These are phyloP conservation scores for Pseudopyrenochaeta lycopersici DNA, from an alignment of 2,329 filamentous ascomycete genomes.

Conservation along the genomic window DNA sequence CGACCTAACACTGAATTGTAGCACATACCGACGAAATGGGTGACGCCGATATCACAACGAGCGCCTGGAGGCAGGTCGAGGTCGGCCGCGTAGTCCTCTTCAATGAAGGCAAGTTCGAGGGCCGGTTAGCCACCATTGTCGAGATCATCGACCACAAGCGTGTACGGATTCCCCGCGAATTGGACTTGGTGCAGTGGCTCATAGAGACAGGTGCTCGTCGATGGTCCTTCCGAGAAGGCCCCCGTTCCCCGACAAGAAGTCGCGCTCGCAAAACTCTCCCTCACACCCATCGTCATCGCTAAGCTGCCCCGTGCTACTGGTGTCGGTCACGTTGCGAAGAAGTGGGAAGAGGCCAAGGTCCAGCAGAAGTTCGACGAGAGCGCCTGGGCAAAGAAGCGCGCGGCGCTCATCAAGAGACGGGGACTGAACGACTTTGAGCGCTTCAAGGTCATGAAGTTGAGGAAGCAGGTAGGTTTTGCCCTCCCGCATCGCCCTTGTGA, in stretches of 20 bases:
- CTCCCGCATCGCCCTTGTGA: not conserved
- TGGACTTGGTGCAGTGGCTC: slow-evolving; percentile 34
- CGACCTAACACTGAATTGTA: slow-evolving; percentile 38
- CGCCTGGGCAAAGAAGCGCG: slow-evolving; percentile 93
- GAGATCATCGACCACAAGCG: slow-evolving; percentile 99
- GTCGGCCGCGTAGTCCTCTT: slow-evolving; percentile 97
- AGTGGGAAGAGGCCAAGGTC: slow-evolving; percentile 91
- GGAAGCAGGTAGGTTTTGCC: slow-evolving; percentile 85
- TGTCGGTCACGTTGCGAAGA: slow-evolving; percentile 81
- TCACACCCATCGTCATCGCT: slow-evolving; percentile 88
- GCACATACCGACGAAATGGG: slow-evolving; percentile 55
- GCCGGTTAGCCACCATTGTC: slow-evolving; percentile 91
- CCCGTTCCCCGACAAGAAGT: slow-evolving; percentile 88
- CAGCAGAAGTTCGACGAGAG: slow-evolving; percentile 92
- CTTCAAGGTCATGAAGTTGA: slow-evolving; percentile 99
- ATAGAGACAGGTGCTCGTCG: slow-evolving; percentile 82
- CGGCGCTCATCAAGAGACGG: slow-evolving; percentile 85
- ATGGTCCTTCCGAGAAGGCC: slow-evolving; percentile 85
- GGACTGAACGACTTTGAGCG: slow-evolving; percentile 97
- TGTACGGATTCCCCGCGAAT: slow-evolving; percentile 71
- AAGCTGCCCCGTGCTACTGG: slow-evolving; percentile 87
- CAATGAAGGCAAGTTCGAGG: slow-evolving; percentile 80
- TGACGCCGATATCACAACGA: slow-evolving; percentile 59
- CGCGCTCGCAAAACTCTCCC: slow-evolving; percentile 81
- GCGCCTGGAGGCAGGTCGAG: slow-evolving; percentile 87